Conservation (phyloP, 1,284 basidiomycete genomes). For the Ustilago tritici region DNA sequence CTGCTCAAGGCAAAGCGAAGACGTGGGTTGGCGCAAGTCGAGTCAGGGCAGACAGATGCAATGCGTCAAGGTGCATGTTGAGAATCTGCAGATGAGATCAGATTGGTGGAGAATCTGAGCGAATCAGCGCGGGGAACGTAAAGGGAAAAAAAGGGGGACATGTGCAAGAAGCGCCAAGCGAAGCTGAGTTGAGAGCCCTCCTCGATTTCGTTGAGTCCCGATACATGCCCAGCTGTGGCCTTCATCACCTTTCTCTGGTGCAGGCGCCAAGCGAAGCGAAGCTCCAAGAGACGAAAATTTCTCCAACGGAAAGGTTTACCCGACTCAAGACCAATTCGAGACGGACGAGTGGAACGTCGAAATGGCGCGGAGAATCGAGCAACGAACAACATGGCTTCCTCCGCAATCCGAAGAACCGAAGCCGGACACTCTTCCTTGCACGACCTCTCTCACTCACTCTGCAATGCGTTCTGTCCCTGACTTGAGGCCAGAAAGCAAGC, state of each 20-base stretch:
- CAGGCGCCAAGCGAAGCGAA: background rate
- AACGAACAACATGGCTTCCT: background rate
- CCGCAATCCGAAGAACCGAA: constrained; percentile 5
- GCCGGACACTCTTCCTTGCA: too few species aligned
- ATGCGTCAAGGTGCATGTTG: constrained; percentile 5
- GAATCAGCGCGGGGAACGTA: constrained; percentile 3
- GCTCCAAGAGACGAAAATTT: background rate
- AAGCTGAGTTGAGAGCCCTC: constrained; percentile 3
- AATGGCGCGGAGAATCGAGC: background rate
- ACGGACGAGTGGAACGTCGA: background rate
- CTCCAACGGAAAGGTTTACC: constrained; percentile 8
- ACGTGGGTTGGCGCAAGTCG: constrained; percentile 32
- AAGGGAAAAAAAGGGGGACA: constrained; percentile 4
- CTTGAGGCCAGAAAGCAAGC: constrained; percentile 3
- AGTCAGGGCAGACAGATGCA: constrained; percentile 19
- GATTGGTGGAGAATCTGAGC: constrained; percentile 5
- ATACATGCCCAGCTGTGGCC: background rate
- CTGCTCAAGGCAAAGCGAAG: constrained; percentile 2
- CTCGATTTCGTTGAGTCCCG: constrained; percentile 1
- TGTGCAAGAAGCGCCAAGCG: constrained; percentile 8
- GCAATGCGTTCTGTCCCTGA: constrained; percentile 3
- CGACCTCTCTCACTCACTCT: background rate
- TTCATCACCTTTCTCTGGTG: background rate
- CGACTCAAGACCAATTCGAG: background rate
- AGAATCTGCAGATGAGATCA: constrained; percentile 1